Evolutionary conservation across 495 filamentous ascomycete genomes (phyloP).

Genomic region (Chaetomium fimeti): DNA sequence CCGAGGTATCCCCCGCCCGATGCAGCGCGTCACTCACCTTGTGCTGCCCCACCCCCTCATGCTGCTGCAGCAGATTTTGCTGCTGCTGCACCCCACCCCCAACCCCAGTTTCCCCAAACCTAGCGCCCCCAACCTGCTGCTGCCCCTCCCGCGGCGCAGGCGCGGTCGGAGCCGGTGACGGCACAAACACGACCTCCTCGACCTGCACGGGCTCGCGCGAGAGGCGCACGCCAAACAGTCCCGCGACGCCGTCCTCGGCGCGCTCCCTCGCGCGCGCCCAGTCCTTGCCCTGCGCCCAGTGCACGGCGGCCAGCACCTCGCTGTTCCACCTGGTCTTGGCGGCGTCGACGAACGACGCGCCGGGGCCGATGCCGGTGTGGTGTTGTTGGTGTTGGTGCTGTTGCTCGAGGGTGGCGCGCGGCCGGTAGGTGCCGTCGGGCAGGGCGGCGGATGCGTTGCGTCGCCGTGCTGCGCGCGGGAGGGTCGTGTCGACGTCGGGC

Average conservation of each 20-base stretch:
- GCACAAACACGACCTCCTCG: slow-evolving; percentile 26
- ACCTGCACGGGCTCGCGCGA: slow-evolving; percentile 23
- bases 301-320: slow-evolving; percentile 67
- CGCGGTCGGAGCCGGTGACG: background rate
- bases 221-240: slow-evolving; percentile 25
- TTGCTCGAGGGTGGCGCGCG: slow-evolving; percentile 21
- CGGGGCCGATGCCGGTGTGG: slow-evolving; percentile 18
- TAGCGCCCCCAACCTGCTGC: slow-evolving; percentile 20
- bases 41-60: slow-evolving; percentile 19
- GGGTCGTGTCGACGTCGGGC: slow-evolving; percentile 39
- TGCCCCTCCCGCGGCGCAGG: slow-evolving; percentile 27
- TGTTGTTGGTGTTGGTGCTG: background rate
- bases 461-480: slow-evolving; percentile 36
- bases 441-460: slow-evolving; percentile 16
- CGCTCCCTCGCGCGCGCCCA: slow-evolving; percentile 60
- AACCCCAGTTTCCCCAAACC: slow-evolving; percentile 17
- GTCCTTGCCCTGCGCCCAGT: slow-evolving; percentile 63
- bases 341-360: slow-evolving; percentile 56
- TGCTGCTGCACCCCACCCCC: slow-evolving; percentile 24
- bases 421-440: slow-evolving; percentile 27
- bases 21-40: slow-evolving; percentile 19
- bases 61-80: background rate
- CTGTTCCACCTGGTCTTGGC: slow-evolving; percentile 79
- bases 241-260: slow-evolving; percentile 45
- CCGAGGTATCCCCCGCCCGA: slow-evolving; percentile 9